Evolutionary conservation across 192 early-diverging fungal genomes (phyloP), one percentile per base, ranked within the genome.

Genomic region (Backusella mclennaniae): DNA sequence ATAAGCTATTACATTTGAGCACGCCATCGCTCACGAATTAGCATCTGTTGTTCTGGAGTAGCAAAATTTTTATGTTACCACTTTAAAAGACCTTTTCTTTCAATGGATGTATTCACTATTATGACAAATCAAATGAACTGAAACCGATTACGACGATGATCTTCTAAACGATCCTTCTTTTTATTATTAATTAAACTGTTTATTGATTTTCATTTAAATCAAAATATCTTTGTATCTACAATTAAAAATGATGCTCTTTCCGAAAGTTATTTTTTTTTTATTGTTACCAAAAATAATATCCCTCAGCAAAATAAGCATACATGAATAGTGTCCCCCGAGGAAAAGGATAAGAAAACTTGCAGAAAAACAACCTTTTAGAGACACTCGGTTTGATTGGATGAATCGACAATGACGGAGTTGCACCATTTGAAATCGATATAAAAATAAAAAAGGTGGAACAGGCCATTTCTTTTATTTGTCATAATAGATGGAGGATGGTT

Each of bases 11-110:
- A 0, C n/a, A 29, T 63, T 63, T 11, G 56, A 63, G 56, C 56
- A 63, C 56, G 56, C 56, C 56, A 63, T 63, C 56, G 26, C 56
- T 63, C 12, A 63, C 56, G 56, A 63, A 63, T 63, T 29, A 63
- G 23, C 56, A 63, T 12, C 29, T 23, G 9, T 14, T 26, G 6
- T 63, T 23, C 14, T 63, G 9, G 46, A 49, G 21, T 29, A 29
- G 2, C 21, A 63, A 63, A 63, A 63, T 11, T 11, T 39, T 44
- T 44, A 44, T 44, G 42, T 44, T 44, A 44, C 42, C 15, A 44
- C 42, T 44, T 44, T 44, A 17, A 44, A 41, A 44, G 42, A 11
- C 15, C 42, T 44, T 17, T 44, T 17, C 12, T 44, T 44, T 44
- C 12, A 44, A 44, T 44, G 42, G 15, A 1, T 44, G 14, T 44